Evolutionary conservation across 306 rosid genomes (phyloP), one percentile per base, ranked within the genome.

Genomic region (Quercus mongolica): DNA sequence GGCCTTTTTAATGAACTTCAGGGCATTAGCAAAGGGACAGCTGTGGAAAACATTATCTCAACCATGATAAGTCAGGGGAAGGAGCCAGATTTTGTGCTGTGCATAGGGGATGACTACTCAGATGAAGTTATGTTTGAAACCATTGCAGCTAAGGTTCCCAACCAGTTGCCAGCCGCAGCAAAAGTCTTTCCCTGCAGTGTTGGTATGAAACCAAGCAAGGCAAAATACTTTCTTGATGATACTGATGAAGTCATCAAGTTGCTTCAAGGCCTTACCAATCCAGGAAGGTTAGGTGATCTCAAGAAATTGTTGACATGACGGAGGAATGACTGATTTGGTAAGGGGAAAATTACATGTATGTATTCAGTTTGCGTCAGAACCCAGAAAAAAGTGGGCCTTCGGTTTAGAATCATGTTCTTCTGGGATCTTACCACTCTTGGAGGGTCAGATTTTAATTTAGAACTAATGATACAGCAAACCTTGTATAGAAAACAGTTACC

Each of bases 11-110:
- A 7, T 71, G 86, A 25, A 49, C 44, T 83, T 67, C 86, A 91
- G 97, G 94, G 93, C 74, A 90, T 91, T 78, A 91, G 86, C 90
- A 91, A 91, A 77, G 97, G 97, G 2, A 80, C 71, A 68, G 94
- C 82, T 56, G 97, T 91, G 67, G 89, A 86, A 69, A 87, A 84
- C 46, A 85, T 91, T 33, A 86, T 91, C 69, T 88, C 92, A 71
- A 78, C 52, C 6, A 85, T 89, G 92, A 10, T 78, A 38, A 89
- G 72, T 13, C 70, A 31, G 5, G 92, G 86, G 10, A 86, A 73
- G 72, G 77, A 83, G 19, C 92, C 88, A n/a, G 97, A 91, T 89
- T 89, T 91, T 78, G 82, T 89, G 17, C 68, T 91, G 35, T 91
- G 94, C 87, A 82, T 91, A 8, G 97, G 97, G 56, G 97, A 91